Conservation (phyloP, 2,329 filamentous ascomycete genomes). For the Cercospora sp. region DNA sequence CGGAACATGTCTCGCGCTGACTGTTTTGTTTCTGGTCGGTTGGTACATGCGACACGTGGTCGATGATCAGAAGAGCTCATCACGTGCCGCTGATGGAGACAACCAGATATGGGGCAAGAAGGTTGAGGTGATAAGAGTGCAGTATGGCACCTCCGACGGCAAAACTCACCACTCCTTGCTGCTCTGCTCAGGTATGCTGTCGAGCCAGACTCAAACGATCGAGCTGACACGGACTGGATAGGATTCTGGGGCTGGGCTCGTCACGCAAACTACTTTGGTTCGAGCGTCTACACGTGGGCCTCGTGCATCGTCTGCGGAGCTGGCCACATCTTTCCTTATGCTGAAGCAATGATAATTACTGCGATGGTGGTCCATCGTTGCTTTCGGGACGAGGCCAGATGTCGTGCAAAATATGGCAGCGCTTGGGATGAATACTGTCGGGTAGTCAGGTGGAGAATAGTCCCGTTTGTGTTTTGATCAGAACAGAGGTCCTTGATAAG, state of each 20-base stretch:
- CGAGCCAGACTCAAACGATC: not conserved
- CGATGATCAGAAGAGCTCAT: not conserved
- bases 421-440: not conserved
- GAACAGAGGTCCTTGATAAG: not conserved
- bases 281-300: not conserved
- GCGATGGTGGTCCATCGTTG: not conserved
- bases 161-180: not conserved
- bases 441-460: not conserved
- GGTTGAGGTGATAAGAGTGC: not conserved
- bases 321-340: not conserved
- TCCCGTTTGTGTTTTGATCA: not conserved
- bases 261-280: not conserved
- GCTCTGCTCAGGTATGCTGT: not conserved
- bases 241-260: not conserved
- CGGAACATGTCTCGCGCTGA: not conserved
- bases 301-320: not conserved
- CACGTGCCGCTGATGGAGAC: not conserved
- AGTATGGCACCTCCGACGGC: not conserved
- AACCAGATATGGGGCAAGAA: not conserved
- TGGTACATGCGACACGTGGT: not conserved
- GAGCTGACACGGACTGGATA: not conserved
- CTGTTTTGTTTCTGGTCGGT: not conserved
- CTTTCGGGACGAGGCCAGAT: not conserved
- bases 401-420: not conserved
- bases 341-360: not conserved